These are phyloP conservation scores for Cytidiella melzeri DNA, from an alignment of 768 basidiomycete species.

Conservation along the genomic window DNA sequence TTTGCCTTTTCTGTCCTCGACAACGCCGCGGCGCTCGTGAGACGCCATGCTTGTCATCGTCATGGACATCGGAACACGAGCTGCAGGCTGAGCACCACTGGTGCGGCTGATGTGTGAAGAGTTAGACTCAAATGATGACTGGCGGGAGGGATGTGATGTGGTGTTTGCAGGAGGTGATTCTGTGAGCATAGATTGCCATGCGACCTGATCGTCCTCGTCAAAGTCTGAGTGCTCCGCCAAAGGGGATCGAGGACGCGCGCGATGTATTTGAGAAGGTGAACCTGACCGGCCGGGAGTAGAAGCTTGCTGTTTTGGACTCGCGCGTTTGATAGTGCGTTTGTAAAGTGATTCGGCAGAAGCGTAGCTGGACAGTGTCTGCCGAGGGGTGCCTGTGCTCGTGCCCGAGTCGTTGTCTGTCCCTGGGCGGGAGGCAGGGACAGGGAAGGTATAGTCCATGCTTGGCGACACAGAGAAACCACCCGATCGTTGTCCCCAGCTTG, in stretches of 20 bases:
- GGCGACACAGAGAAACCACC: neutral
- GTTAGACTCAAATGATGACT: slow-evolving; percentile 1
- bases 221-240: slow-evolving; percentile 5
- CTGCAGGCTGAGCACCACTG: neutral
- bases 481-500: slow-evolving; percentile 1
- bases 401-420: neutral
- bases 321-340: slow-evolving; percentile 15
- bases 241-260: slow-evolving; percentile 11
- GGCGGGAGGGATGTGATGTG: slow-evolving; percentile 8
- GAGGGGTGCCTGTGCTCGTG: neutral
- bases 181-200: neutral
- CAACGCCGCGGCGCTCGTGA: neutral
- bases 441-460: neutral
- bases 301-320: neutral
- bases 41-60: slow-evolving; percentile 10
- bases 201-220: neutral
- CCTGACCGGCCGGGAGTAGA: slow-evolving; percentile 4
- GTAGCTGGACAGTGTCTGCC: slow-evolving; percentile 19
- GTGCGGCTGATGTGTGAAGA: neutral
- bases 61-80: slow-evolving; percentile 16
- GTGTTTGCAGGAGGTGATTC: neutral
- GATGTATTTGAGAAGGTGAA: slow-evolving; percentile 4
- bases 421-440: neutral
- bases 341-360: slow-evolving; percentile 23
- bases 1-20: slow-evolving; percentile 1